A percentile compares a stretch with the other conserved stretches of the same genome.
These are phyloP conservation scores for Ochromonadaceae sp. DNA, from an alignment of 352 stramenopile genomes.

Conservation along the genomic window DNA sequence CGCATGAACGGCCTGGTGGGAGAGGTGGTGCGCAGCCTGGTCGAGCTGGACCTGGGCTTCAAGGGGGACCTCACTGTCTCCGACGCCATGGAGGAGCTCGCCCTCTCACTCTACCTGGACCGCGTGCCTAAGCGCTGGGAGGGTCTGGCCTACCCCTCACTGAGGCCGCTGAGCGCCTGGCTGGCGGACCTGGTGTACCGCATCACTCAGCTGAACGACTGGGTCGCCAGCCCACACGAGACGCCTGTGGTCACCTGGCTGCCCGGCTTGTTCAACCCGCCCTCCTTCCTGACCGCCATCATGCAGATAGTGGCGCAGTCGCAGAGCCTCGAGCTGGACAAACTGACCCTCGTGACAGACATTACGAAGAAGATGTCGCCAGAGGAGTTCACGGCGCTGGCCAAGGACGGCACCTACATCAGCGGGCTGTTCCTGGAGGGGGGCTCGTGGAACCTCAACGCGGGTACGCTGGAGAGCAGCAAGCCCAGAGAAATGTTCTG, in stretches of 20 bases:
- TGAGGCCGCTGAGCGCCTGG: constrained; percentile 54
- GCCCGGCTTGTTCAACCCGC: constrained; percentile 79
- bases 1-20: constrained; percentile 60
- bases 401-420: constrained; percentile 70
- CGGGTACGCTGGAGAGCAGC: constrained; percentile 54
- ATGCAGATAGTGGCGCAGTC: constrained; percentile 78
- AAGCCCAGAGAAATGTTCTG: constrained; percentile 73
- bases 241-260: constrained; percentile 70
- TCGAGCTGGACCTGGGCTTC: constrained; percentile 64
- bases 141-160: constrained; percentile 51
- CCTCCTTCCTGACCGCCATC: constrained; percentile 76
- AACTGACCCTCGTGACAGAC: constrained; percentile 70
- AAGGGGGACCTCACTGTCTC: constrained; percentile 64
- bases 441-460: constrained; percentile 59
- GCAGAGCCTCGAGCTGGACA: constrained; percentile 77
- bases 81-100: constrained; percentile 57
- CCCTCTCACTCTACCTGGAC: constrained; percentile 55
- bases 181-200: constrained; percentile 59
- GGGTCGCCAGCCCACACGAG: constrained; percentile 50
- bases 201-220: constrained; percentile 63
- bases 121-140: constrained; percentile 50
- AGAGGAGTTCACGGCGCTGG: constrained; percentile 44
- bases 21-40: constrained; percentile 50
- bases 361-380: constrained; percentile 66
- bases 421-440: constrained; percentile 69